Evolutionary conservation across 495 filamentous ascomycete species (phyloP).

Genomic region (Delitschia confertaspora): DNA sequence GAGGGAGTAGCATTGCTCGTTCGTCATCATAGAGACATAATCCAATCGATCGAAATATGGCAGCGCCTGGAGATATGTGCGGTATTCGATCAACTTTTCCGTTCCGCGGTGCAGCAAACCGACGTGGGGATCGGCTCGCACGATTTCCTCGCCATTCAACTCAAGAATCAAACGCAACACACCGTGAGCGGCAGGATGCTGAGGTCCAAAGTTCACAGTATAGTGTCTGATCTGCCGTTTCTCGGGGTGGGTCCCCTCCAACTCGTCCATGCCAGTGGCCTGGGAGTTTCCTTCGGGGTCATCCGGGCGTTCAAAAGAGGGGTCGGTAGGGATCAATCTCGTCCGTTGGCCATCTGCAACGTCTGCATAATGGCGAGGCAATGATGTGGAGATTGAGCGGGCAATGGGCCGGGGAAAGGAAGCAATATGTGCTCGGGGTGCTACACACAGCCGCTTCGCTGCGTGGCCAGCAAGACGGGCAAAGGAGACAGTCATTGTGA

Average conservation of each 20-base stretch:
- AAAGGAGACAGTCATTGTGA: conserved; percentile 58
- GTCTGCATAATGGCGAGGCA: conserved; percentile 51
- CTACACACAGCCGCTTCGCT: conserved; percentile 56
- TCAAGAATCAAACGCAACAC: conserved; percentile 97
- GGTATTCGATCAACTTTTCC: conserved; percentile 99
- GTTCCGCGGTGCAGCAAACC: conserved; percentile 94
- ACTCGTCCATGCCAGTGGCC: conserved; percentile 37
- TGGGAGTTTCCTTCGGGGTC: conserved; percentile 16
- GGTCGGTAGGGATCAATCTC: conserved; percentile 50
- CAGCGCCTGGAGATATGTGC: conserved; percentile 95
- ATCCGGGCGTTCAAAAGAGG: conserved; percentile 42
- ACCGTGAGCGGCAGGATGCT: conserved; percentile 97
- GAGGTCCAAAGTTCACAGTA: conserved; percentile 98
- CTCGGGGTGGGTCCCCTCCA: conserved; percentile 46
- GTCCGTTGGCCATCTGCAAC: conserved; percentile 38
- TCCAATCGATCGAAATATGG: conserved; percentile 99
- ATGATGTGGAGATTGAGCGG: conserved; percentile 61
- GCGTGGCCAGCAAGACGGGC: conserved; percentile 54
- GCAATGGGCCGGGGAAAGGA: conserved; percentile 19
- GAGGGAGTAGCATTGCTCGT: conserved; percentile 93
- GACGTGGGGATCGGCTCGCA: conserved; percentile 94
- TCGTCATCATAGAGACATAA: conserved; percentile 99
- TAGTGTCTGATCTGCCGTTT: conserved; percentile 94
- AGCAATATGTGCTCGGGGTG: conserved; percentile 27
- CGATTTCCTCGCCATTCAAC: conserved; percentile 94